Evolutionary conservation across 176 grass and related monocot species (phyloP).

Genomic region (Eragrostis nindensis): DNA sequence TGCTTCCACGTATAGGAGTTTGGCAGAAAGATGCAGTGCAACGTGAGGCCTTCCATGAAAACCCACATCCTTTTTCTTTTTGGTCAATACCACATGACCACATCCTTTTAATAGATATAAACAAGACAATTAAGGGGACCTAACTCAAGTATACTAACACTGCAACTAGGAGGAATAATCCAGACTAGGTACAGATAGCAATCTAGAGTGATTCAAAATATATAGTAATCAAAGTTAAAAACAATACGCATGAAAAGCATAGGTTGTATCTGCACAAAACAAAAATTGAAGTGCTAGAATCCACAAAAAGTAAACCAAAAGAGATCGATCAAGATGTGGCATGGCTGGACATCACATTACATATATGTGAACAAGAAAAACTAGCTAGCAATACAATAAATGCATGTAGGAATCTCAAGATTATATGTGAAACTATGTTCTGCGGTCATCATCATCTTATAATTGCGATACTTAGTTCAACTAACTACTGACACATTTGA

Average conservation of each 20-base stretch:
- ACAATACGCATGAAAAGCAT: not conserved
- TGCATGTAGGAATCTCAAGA: conserved; percentile 14
- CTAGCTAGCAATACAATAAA: not conserved
- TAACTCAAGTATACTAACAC: conserved; percentile 21
- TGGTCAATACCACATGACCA: no score
- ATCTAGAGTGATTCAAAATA: conserved; percentile 22
- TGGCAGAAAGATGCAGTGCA: conserved; percentile 42
- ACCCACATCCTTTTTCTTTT: not conserved
- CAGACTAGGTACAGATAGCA: conserved; percentile 27
- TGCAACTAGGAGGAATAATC: conserved; percentile 46
- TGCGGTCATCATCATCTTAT: conserved; percentile 2
- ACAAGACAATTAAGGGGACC: conserved; percentile 29
- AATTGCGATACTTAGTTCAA: conserved; percentile 1
- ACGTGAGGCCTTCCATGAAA: conserved; percentile 45
- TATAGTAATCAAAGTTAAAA: not conserved
- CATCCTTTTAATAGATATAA: conserved; percentile 14
- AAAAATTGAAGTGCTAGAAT: not conserved
- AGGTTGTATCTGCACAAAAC: conserved; percentile 32
- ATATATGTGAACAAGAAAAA: not conserved
- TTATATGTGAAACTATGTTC: not conserved
- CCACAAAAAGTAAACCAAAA: conserved; percentile 17
- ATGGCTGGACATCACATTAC: conserved; percentile 39
- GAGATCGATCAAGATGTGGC: conserved; percentile 23
- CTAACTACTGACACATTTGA: conserved; percentile 10
- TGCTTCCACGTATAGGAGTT: conserved; percentile 44